Evolutionary conservation across 768 basidiomycete species (phyloP).

Genomic region (Termitomyces bulborhizus): DNA sequence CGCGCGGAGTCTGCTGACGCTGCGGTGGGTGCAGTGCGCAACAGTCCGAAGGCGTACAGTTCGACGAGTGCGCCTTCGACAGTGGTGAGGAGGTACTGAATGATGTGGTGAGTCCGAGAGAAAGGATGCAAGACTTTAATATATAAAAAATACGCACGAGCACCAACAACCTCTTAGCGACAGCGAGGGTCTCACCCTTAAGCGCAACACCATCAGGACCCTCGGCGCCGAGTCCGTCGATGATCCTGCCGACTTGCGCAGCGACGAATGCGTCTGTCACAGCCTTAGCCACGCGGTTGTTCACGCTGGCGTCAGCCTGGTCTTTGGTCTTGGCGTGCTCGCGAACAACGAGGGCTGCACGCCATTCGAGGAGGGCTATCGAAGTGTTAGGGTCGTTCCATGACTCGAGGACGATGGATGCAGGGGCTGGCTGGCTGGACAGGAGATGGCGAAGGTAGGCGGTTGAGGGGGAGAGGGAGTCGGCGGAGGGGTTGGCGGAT

Average conservation of each 20-base stretch:
- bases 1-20: slow-evolving; percentile 36
- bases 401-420: slow-evolving; percentile 8
- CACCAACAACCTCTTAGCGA: slow-evolving; percentile 31
- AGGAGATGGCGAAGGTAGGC: slow-evolving; percentile 52
- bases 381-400: slow-evolving; percentile 33
- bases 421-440: slow-evolving; percentile 9
- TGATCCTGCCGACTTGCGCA: slow-evolving; percentile 42
- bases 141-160: slow-evolving; percentile 33
- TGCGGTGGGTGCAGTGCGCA: slow-evolving; percentile 15
- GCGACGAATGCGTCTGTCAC: slow-evolving; percentile 69
- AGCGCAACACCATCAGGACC: slow-evolving; percentile 16
- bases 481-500: slow-evolving; percentile 17
- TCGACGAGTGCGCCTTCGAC: slow-evolving; percentile 52
- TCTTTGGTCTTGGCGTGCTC: slow-evolving; percentile 29
- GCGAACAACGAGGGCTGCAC: slow-evolving; percentile 56
- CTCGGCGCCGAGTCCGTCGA: slow-evolving; percentile 24
- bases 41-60: slow-evolving; percentile 49
- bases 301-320: slow-evolving; percentile 48
- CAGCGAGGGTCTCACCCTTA: slow-evolving; percentile 4
- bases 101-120: not conserved
- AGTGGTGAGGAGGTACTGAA: slow-evolving; percentile 55
- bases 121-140: not conserved
- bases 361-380: slow-evolving; percentile 53
- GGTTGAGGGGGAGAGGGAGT: slow-evolving; percentile 40
- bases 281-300: slow-evolving; percentile 54